A percentile compares a stretch with the other conserved stretches of the same genome.
These are phyloP conservation scores for Aspergillus pseudonomiae DNA, from an alignment of 2,329 filamentous ascomycete genomes.

Conservation along the genomic window DNA sequence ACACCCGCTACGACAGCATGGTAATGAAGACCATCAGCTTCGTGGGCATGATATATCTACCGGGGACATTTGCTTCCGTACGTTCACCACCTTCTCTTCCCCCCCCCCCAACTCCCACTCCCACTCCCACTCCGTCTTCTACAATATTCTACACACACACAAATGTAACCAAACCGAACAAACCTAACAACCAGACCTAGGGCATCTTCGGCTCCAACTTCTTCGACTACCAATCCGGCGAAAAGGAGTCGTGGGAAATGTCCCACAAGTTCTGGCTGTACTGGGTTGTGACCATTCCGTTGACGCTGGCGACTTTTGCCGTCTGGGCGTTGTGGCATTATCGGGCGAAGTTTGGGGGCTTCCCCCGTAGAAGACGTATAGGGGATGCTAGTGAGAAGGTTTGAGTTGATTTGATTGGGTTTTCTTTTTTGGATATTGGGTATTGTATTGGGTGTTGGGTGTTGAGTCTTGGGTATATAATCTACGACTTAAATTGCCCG, in stretches of 20 bases:
- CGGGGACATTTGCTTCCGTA: slow-evolving; percentile 35
- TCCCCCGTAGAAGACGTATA: no score
- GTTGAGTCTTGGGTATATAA: neutral
- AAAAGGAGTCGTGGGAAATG: slow-evolving; percentile 25
- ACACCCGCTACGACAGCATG: slow-evolving; percentile 28
- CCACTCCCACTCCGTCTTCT: no score
- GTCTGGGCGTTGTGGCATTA: slow-evolving; percentile 30
- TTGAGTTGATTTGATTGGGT: neutral
- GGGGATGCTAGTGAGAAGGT: neutral
- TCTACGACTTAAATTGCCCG: no score
- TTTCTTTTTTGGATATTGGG: neutral
- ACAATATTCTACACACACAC: no score
- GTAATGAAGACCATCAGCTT: slow-evolving; percentile 36
- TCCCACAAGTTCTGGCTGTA: slow-evolving; percentile 36
- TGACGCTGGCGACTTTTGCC: slow-evolving; percentile 30
- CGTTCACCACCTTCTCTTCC: neutral
- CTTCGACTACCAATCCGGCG: slow-evolving; percentile 30
- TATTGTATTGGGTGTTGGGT: neutral
- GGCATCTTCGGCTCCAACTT: slow-evolving; percentile 41
- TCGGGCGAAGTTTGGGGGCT: neutral
- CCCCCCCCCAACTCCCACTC: no score
- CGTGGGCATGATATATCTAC: slow-evolving; percentile 32
- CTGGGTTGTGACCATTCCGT: slow-evolving; percentile 33
- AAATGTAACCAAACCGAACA: neutral
- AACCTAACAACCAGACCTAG: slow-evolving; percentile 14